Base-by-base conservation (phyloP, 108 stramenopile species). In the Halocafeteria seosinensis region DNA sequence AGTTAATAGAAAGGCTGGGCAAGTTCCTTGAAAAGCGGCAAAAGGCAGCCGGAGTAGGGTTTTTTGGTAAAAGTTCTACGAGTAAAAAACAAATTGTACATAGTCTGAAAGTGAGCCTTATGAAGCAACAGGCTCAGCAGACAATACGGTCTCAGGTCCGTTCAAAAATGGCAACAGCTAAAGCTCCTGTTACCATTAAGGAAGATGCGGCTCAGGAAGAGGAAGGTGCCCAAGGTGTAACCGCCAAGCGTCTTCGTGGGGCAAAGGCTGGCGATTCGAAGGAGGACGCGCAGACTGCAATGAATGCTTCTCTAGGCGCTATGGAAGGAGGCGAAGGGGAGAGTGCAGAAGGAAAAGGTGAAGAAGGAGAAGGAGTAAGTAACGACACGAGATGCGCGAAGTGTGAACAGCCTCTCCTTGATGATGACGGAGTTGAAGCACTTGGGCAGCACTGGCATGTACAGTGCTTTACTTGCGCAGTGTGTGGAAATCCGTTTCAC, bases 241-340 rank as follows among this genome's bases (percentile, higher is more conserved):
- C 5, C 9, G 53, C 53, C 53, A 55, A 55, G 53, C 53, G 53
- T 31, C 53, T 55, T 28, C 53, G 53, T 31, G 53, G 53, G 30
- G 53, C 53, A 5, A 31, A 31, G 17, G n/a, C 17, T n/a, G 42
- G 42, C n/a, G n/a, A 67, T 25, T 23, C 12, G 1, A 57, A 65
- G 32, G 31, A 29, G 32, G 53, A 27, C 50, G 65, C 34, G 17
- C 61, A 58, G 36, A 47, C 58, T 27, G 50, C 65, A 4, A 28
- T 34, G 31, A 34, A 35, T 53, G 50, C 51, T 4, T 38, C 29
- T 26, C 36, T 38, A 34, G 65, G 34, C 17, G 21, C 53, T 1
- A 61, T 50, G 61, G 36, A 59, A 11, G 66, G 34, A 24, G 66
- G 36, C 17, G 58, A 36, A 38, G 66, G 62, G 33, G 34, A 53